Conservation (phyloP, 129 eudicot genomes). For the Calendula officinalis region DNA sequence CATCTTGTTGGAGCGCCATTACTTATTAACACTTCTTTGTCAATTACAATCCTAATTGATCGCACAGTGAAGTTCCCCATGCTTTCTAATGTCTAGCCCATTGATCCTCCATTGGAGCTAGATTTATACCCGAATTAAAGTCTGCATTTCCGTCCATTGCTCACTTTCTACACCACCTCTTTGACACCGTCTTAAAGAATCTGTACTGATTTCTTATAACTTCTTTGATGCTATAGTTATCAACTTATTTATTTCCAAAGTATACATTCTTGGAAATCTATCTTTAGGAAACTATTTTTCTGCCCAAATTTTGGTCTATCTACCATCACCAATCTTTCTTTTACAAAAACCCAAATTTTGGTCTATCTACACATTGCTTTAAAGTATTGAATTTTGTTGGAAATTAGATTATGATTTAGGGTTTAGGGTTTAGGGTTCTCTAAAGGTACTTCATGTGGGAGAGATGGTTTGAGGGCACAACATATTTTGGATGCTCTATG, state of each 20-base stretch:
- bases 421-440: too few species aligned
- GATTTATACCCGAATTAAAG: background rate
- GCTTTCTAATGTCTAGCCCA: background rate
- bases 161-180: background rate
- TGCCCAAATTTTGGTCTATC: background rate
- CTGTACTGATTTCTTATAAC: background rate
- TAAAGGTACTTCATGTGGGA: too few species aligned
- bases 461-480: too few species aligned
- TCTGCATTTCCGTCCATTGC: background rate
- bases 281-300: background rate
- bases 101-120: background rate
- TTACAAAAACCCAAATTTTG: background rate
- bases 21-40: background rate
- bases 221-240: background rate
- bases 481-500: too few species aligned
- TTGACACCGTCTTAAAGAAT: background rate
- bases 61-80: background rate
- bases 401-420: too few species aligned
- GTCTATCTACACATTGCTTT: too few species aligned
- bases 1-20: background rate
- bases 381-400: too few species aligned
- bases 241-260: background rate
- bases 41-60: background rate
- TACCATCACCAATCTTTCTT: background rate
- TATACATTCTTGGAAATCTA: background rate